Conservation (phyloP, 2,329 filamentous ascomycete genomes). For the Emericellopsis atlantica region DNA sequence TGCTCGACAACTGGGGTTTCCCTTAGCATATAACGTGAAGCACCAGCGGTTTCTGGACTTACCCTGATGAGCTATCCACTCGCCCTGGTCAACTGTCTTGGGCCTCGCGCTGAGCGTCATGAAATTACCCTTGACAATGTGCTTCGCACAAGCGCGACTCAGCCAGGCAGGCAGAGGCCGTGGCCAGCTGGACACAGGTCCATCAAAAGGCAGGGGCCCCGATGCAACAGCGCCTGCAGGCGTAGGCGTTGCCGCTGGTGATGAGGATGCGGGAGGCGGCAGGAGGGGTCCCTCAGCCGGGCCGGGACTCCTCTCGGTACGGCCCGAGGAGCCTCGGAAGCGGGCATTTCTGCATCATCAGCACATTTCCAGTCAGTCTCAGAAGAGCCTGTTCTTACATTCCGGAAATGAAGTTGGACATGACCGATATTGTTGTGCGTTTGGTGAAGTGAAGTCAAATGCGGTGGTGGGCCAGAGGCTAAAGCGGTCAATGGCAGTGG, state of each 20-base stretch:
- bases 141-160: conserved; percentile 61
- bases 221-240: conserved; percentile 17
- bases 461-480: background rate
- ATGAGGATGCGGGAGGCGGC: conserved; percentile 40
- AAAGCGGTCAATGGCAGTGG: no score
- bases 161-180: conserved; percentile 59
- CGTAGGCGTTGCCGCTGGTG: background rate
- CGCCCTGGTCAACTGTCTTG: conserved; percentile 84
- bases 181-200: conserved; percentile 26
- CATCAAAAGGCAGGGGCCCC: background rate
- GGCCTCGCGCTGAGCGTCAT: conserved; percentile 93
- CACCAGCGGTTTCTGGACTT: conserved; percentile 13
- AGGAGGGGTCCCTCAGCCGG: conserved; percentile 9
- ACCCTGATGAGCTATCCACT: conserved; percentile 97
- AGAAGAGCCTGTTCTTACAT: conserved; percentile 26
- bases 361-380: background rate
- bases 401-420: conserved; percentile 39
- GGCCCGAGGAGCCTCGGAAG: conserved; percentile 24
- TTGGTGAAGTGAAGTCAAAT: background rate
- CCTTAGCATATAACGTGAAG: background rate
- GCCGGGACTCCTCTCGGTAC: conserved; percentile 22
- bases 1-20: conserved; percentile 67
- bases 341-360: conserved; percentile 28
- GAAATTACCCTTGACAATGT: conserved; percentile 96
- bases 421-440: conserved; percentile 8